These are phyloP conservation scores for Cladosporium phlei DNA, from an alignment of 2,329 filamentous ascomycete species.

Conservation along the genomic window DNA sequence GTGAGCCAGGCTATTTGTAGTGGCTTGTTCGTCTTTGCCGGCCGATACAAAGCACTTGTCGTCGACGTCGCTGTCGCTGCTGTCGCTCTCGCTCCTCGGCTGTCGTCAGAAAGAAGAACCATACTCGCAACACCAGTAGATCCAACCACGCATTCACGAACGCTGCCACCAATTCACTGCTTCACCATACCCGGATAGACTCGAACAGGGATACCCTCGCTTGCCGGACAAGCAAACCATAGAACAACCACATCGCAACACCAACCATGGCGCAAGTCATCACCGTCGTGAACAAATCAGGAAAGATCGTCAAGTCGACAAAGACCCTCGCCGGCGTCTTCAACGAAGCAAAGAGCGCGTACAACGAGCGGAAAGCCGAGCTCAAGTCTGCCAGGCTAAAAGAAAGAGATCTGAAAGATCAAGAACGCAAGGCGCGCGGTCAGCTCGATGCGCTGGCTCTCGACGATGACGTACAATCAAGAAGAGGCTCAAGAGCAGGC, in stretches of 20 bases:
- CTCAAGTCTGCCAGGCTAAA: conserved; percentile 66
- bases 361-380: conserved; percentile 80
- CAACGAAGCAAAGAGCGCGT: conserved; percentile 84
- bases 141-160: background rate
- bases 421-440: conserved; percentile 56
- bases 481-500: conserved; percentile 24
- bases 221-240: conserved; percentile 10
- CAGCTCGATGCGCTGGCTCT: conserved; percentile 48
- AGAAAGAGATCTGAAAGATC: conserved; percentile 38
- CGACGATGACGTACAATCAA: conserved; percentile 33
- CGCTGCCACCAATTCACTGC: background rate
- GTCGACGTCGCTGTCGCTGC: background rate
- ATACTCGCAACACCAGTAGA: conserved; percentile 5
- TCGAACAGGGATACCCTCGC: conserved; percentile 3
- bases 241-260: background rate
- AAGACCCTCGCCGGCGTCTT: conserved; percentile 87
- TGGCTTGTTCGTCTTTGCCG: conserved; percentile 4
- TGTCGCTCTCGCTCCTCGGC: background rate
- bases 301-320: conserved; percentile 84
- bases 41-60: conserved; percentile 11
- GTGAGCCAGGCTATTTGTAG: conserved; percentile 4
- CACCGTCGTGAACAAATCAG: conserved; percentile 84
- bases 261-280: conserved; percentile 59
- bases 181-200: background rate
- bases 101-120: too few relatives aligned